Percentiles rank a stretch among this genome's conserved stretches.
Conservation (phyloP, 1,284 basidiomycete genomes). For the Boletus semigastroideus region DNA sequence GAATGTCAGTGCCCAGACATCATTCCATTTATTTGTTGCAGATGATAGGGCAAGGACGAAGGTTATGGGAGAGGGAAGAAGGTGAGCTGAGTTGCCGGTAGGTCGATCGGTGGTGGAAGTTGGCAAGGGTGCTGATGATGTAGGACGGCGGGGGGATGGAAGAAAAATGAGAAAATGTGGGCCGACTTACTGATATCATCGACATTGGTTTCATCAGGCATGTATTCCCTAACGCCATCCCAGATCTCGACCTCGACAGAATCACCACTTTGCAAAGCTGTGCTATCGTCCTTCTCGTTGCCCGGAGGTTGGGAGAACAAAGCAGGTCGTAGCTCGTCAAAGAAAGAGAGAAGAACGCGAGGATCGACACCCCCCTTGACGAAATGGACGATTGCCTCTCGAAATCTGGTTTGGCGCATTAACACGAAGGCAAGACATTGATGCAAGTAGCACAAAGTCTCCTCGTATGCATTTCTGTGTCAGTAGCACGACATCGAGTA, state of each 20-base stretch:
- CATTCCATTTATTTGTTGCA: conserved; percentile 23
- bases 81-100: conserved; percentile 24
- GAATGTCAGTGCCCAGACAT: conserved; percentile 53
- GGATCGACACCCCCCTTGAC: conserved; percentile 75
- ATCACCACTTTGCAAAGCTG: conserved; percentile 31
- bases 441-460: conserved; percentile 73
- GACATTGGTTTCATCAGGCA: conserved; percentile 61
- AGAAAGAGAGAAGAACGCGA: conserved; percentile 72
- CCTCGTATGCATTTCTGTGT: conserved; percentile 39
- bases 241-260: conserved; percentile 64
- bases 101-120: conserved; percentile 28
- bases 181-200: conserved; percentile 74
- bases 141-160: conserved; percentile 23
- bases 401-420: conserved; percentile 70
- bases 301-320: conserved; percentile 43
- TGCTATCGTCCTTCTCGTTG: conserved; percentile 32
- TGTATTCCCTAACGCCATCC: conserved; percentile 63
- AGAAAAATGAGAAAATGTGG: conserved; percentile 18
- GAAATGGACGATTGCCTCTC: conserved; percentile 73
- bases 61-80: conserved; percentile 25
- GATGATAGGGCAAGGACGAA: conserved; percentile 24
- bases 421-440: conserved; percentile 76
- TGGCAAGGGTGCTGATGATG: conserved; percentile 16
- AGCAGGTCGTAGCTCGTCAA: conserved; percentile 63
- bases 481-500: background rate